Percentiles rank a stretch among this genome's conserved stretches.
Evolutionary conservation across 129 eudicot genomes (phyloP).

Genomic region (Artemisia tridentata): DNA sequence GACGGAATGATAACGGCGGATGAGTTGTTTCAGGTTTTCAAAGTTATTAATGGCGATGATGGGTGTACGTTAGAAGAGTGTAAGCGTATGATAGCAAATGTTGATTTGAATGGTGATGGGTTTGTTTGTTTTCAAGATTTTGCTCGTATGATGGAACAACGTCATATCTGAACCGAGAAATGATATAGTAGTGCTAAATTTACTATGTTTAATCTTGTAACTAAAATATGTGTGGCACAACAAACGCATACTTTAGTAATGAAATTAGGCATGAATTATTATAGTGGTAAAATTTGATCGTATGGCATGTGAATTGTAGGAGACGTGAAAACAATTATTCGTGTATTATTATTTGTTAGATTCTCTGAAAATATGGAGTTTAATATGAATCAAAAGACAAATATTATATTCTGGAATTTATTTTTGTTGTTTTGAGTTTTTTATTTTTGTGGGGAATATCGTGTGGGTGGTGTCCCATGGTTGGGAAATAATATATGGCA

Average conservation of each 20-base stretch:
- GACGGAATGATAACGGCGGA: conserved; percentile 80
- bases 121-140: conserved; percentile 87
- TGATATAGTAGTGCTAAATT: background rate
- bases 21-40: conserved; percentile 57
- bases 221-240: no score
- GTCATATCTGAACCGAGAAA: background rate
- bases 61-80: conserved; percentile 78
- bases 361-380: conserved; percentile 7
- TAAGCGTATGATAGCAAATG: conserved; percentile 72
- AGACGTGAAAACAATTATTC: no score
- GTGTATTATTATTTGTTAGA: conserved; percentile 3
- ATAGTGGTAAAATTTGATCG: no score
- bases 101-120: conserved; percentile 69
- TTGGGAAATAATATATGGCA: no score
- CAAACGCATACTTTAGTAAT: no score
- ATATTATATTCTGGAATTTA: conserved; percentile 17
- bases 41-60: conserved; percentile 45
- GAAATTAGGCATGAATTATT: no score
- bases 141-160: conserved; percentile 64
- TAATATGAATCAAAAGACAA: conserved; percentile 9
- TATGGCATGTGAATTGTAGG: no score
- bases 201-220: background rate
- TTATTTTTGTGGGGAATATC: no score
- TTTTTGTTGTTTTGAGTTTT: background rate
- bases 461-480: no score